Conservation (phyloP, 2,329 filamentous ascomycete genomes). For the Cryphonectria japonica region DNA sequence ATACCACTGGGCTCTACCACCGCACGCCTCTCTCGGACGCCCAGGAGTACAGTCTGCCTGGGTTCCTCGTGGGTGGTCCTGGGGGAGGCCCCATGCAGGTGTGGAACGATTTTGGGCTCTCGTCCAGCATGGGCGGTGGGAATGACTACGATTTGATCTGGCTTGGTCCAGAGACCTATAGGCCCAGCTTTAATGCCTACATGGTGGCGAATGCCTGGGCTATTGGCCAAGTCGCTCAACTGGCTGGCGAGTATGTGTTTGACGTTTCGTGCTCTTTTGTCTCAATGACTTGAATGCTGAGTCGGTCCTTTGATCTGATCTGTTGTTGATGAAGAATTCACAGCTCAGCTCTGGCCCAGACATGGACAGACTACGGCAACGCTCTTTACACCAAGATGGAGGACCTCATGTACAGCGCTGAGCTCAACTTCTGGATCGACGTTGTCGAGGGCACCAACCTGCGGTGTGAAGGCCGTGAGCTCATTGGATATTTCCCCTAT, state of each 20-base stretch:
- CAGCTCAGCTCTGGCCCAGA: background rate
- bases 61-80: background rate
- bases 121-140: background rate
- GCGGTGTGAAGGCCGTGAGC: background rate
- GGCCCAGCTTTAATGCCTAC: background rate
- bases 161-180: conserved; percentile 1
- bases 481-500: background rate
- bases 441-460: background rate
- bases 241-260: background rate
- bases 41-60: conserved; percentile 1
- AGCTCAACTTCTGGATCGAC: conserved; percentile 1
- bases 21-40: background rate
- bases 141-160: background rate
- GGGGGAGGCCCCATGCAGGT: background rate
- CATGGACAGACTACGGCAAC: background rate
- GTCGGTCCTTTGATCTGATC: no score
- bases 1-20: background rate
- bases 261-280: background rate
- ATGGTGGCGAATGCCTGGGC: conserved; percentile 4
- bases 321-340: background rate
- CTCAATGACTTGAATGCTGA: no score
- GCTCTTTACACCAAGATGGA: background rate
- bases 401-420: background rate
- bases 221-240: background rate
- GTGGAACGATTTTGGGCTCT: background rate